Evolutionary conservation across 306 rosid species (phyloP).

Genomic region (Corylus avellana): DNA sequence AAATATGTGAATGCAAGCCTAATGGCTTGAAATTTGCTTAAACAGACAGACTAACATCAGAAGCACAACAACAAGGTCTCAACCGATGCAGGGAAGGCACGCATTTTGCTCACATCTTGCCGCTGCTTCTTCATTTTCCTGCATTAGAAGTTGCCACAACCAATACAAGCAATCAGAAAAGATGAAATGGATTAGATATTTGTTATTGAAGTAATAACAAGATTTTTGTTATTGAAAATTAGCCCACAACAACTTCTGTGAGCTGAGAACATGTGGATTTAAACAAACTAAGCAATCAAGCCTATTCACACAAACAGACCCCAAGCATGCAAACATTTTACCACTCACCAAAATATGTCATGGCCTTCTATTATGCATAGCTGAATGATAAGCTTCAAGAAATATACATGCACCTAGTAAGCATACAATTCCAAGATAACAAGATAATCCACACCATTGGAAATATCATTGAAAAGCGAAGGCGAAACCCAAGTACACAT

Average conservation of each 20-base stretch:
- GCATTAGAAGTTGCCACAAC: slow-evolving; percentile 13
- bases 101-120: slow-evolving; percentile 37
- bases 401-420: background rate
- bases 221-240: background rate
- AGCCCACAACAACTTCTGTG: background rate
- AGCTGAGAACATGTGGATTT: background rate
- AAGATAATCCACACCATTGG: background rate
- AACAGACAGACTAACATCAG: slow-evolving; percentile 32
- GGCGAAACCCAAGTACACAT: too few relatives aligned
- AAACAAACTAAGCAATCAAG: background rate
- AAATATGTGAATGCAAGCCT: slow-evolving; percentile 40
- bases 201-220: background rate
- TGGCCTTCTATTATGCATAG: background rate
- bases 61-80: slow-evolving; percentile 32
- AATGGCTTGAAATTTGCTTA: slow-evolving; percentile 43
- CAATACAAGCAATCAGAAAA: background rate
- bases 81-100: slow-evolving; percentile 28
- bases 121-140: slow-evolving; percentile 39
- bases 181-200: background rate
- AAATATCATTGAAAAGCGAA: too few relatives aligned
- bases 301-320: background rate
- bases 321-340: background rate
- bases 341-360: background rate
- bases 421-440: background rate
- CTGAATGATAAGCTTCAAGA: background rate